A percentile compares a stretch with the other conserved stretches of the same genome.
Evolutionary conservation across 129 eudicot species (phyloP).

Genomic region (Kitagawia praeruptora): DNA sequence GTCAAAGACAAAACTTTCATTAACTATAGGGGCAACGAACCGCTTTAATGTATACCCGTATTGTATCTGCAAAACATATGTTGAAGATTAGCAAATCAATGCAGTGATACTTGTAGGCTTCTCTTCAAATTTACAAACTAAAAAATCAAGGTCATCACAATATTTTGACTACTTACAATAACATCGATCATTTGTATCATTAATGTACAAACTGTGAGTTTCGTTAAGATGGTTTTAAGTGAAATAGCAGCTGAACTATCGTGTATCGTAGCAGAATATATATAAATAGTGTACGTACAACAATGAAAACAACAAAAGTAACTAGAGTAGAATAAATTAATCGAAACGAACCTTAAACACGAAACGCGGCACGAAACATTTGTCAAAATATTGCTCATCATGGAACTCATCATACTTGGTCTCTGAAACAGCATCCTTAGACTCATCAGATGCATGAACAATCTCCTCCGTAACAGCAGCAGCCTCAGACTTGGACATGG

Average conservation of each 20-base stretch:
- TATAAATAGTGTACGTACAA: too few species aligned
- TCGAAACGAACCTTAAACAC: background rate
- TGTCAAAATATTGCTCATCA: background rate
- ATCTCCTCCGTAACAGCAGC: background rate
- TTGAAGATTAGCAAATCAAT: background rate
- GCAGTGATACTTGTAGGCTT: background rate
- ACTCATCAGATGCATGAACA: background rate
- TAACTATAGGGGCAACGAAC: background rate
- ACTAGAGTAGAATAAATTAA: background rate
- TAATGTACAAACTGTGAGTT: too few species aligned
- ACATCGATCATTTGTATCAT: too few species aligned
- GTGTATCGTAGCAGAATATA: too few species aligned
- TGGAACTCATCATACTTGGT: background rate
- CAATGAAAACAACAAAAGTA: background rate
- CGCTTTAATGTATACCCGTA: background rate
- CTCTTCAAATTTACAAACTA: too few species aligned
- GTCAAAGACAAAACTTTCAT: background rate
- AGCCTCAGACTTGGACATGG: background rate
- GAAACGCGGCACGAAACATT: background rate
- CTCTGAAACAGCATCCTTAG: background rate
- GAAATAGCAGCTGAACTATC: too few species aligned
- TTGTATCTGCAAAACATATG: background rate
- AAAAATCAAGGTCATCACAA: background rate
- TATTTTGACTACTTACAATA: too few species aligned
- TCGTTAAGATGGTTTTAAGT: too few species aligned